Percentiles rank a stretch among this genome's conserved stretches.
These are phyloP conservation scores for Aspergillus leporis DNA, from an alignment of 495 filamentous ascomycete genomes.

Conservation along the genomic window DNA sequence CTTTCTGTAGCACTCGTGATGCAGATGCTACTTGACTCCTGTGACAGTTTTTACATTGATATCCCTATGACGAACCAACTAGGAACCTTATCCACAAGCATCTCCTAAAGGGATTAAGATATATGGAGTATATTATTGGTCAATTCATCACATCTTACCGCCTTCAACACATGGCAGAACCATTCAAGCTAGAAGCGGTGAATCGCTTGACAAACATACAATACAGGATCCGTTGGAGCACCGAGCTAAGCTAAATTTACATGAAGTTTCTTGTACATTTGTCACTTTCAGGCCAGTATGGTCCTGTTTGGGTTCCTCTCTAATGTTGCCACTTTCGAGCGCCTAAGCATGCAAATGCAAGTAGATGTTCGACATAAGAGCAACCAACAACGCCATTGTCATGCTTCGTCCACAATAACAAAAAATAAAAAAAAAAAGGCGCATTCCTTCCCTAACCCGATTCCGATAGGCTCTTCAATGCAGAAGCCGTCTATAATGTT, in stretches of 20 bases:
- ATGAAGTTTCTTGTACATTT: background rate
- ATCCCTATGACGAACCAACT: too few relatives aligned
- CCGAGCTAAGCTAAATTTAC: background rate
- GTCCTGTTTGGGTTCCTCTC: background rate
- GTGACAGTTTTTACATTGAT: too few relatives aligned
- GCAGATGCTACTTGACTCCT: too few relatives aligned
- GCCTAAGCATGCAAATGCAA: conserved; percentile 35
- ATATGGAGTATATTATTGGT: background rate
- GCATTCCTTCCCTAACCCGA: conserved; percentile 15
- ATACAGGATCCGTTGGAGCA: background rate
- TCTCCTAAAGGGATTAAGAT: background rate
- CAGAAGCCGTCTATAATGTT: conserved; percentile 29
- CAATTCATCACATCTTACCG: background rate
- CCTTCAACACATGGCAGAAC: background rate
- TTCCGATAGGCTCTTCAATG: conserved; percentile 13
- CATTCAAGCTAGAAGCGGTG: background rate
- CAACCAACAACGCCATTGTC: conserved; percentile 27
- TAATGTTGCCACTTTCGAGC: conserved; percentile 10
- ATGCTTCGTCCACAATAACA: conserved; percentile 5
- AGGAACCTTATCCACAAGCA: too few relatives aligned
- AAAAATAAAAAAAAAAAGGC: conserved; percentile 7
- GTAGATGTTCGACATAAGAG: conserved; percentile 15
- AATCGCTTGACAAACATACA: background rate
- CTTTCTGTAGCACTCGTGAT: too few relatives aligned
- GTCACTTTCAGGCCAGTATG: background rate